Evolutionary conservation across 2,329 filamentous ascomycete species (phyloP), one percentile per base, ranked within the genome.

Genomic region (Elsinoe arachidis): DNA sequence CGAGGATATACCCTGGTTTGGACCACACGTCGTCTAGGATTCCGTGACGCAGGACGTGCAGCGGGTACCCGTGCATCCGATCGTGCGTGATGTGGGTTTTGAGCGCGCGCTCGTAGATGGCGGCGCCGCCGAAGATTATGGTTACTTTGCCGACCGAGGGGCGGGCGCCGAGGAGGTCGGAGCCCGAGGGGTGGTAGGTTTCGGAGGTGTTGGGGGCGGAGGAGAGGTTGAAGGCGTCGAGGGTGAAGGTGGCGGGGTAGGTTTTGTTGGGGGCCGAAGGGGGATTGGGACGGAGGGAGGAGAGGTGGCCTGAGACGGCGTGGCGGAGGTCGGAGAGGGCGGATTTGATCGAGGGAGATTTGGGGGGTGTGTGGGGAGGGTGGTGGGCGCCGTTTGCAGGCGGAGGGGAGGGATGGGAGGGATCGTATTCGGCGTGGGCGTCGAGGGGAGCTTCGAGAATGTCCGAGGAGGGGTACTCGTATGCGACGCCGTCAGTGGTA

Each of bases 21-120:
- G 69, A 73, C 74, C 74, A 77, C 4, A 73, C 66, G 38, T 73
- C 70, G 51, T 74, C 72, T 14, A 76, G 63, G 1, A 77, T 66
- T 1, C 69, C 61, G 35, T 73, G 66, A 4, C 73, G 72, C 47
- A 76, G 64, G 5, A 77, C 68, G 39, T 72, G 69, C 5, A 76
- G 63, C 6, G 73, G 71, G 39, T 74, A 76, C 3, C 72, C 70
- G 43, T 74, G 70, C 30, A 74, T 62, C 7, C 66, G 63, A 51
- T 72, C 70, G 58, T 76, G 73, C 5, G 67, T 60, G 14, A 72
- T 63, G 58, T 77, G 75, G 0, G 72, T 74, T 11, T 66, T 63
- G 7, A 77, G 63, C 0, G 73, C 73, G 37, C 70, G 68, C 46
- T 74, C 69, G 62, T 74, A 77, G 39, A 69, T 68, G 51, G 67